A percentile compares a stretch with the other conserved stretches of the same genome.
Evolutionary conservation across 139 green algal species (phyloP).

Genomic region (Eudorina sp.): DNA sequence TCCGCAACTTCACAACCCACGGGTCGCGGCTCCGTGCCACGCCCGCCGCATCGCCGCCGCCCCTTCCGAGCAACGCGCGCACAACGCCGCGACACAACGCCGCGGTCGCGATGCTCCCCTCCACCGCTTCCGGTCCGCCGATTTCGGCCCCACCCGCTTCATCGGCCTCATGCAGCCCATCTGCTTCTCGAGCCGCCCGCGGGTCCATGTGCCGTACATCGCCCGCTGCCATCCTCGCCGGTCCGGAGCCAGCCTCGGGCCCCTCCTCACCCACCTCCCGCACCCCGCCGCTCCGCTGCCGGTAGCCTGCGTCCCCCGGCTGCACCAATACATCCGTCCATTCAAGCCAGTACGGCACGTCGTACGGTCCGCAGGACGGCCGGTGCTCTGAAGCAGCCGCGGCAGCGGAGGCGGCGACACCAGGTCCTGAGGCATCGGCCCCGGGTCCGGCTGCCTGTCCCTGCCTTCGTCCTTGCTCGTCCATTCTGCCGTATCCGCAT

Average conservation of each 20-base stretch:
- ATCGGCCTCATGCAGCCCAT: neutral
- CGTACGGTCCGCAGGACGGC: slow-evolving; percentile 13
- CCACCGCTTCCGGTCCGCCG: neutral
- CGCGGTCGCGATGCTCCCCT: neutral
- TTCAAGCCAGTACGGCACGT: slow-evolving; percentile 18
- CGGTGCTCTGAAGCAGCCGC: neutral
- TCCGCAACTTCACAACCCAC: too few relatives aligned
- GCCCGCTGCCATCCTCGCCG: neutral
- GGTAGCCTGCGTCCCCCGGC: neutral
- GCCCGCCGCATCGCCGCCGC: too few relatives aligned
- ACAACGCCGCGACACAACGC: too few relatives aligned
- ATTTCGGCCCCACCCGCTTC: too few relatives aligned
- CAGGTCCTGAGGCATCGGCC: too few relatives aligned
- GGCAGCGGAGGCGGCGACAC: neutral
- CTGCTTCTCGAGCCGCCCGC: neutral
- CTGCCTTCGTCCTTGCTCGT: neutral
- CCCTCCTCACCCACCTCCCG: neutral
- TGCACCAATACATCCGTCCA: neutral
- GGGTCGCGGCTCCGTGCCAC: too few relatives aligned
- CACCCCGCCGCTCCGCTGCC: neutral
- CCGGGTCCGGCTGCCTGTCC: neutral
- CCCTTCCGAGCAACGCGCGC: too few relatives aligned
- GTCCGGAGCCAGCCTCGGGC: too few relatives aligned
- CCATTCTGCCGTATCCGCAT: too few relatives aligned
- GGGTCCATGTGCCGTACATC: neutral